These are phyloP conservation scores for Aschersonia sp. DNA, from an alignment of 2,329 filamentous ascomycete genomes.

Conservation along the genomic window DNA sequence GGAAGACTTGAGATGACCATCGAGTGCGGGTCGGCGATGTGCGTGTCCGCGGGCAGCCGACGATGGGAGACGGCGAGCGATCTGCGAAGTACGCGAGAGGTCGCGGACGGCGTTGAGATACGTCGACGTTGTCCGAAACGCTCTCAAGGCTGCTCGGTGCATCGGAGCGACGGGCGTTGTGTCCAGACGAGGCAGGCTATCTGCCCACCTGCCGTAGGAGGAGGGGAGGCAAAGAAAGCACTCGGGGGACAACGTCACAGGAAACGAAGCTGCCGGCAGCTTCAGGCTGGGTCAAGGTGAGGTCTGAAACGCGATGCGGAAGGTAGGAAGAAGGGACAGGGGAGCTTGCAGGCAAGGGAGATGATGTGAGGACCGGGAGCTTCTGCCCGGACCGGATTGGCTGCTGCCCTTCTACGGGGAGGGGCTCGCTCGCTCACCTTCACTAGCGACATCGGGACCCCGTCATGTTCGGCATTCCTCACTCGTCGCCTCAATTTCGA, in stretches of 20 bases:
- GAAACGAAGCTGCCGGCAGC: no score
- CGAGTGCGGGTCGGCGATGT: conserved; percentile 24
- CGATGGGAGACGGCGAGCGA: conserved; percentile 29
- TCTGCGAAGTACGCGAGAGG: conserved; percentile 3
- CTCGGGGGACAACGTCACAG: neutral
- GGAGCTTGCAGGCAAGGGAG: neutral
- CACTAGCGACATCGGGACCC: no score
- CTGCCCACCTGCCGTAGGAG: no score
- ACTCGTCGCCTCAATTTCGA: no score
- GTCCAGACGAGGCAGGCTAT: neutral
- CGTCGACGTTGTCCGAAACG: conserved; percentile 51
- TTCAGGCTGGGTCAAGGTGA: no score
- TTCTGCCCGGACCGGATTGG: neutral
- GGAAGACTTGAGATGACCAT: conserved; percentile 45
- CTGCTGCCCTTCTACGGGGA: no score
- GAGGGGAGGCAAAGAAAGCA: neutral
- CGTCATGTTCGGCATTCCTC: no score
- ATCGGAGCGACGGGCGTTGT: conserved; percentile 30
- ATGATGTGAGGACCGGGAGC: neutral
- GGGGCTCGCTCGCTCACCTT: no score
- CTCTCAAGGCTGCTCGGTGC: conserved; percentile 58
- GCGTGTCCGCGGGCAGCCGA: conserved; percentile 8
- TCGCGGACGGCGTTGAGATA: neutral
- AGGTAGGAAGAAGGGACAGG: no score
- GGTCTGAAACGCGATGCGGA: no score